These are phyloP conservation scores for Hypoxylon fuscum DNA, from an alignment of 495 filamentous ascomycete genomes.

Conservation along the genomic window DNA sequence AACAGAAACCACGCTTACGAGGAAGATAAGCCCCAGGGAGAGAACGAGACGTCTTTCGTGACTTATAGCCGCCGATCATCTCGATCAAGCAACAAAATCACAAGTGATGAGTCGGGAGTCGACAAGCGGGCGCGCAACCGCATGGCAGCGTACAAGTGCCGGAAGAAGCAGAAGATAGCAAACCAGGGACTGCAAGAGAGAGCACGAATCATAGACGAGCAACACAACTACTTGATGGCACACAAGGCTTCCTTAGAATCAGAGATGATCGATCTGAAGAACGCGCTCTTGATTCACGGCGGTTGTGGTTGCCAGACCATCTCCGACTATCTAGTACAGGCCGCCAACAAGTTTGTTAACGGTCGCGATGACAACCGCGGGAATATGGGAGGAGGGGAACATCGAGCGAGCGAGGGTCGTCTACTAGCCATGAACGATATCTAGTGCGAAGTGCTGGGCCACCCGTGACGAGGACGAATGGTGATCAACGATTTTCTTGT, in stretches of 20 bases:
- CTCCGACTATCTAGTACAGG: constrained; percentile 24
- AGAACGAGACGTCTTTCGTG: neutral
- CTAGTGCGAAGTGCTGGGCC: neutral
- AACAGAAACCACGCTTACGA: neutral
- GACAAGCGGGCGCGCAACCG: constrained; percentile 39
- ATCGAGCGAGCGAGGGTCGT: neutral
- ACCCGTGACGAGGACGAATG: neutral
- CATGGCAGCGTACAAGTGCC: constrained; percentile 40
- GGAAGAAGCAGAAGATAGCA: constrained; percentile 35
- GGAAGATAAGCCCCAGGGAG: neutral
- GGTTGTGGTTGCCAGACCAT: constrained; percentile 32
- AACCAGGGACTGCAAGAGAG: constrained; percentile 27
- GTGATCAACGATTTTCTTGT: neutral
- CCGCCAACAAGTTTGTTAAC: constrained; percentile 24
- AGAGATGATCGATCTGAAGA: constrained; percentile 35
- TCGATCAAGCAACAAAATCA: constrained; percentile 25
- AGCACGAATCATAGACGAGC: constrained; percentile 23
- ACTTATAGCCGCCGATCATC: constrained; percentile 26
- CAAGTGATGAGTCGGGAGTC: constrained; percentile 32
- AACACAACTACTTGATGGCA: constrained; percentile 22
- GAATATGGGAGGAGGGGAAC: neutral
- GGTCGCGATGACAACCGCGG: neutral
- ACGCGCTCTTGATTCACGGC: constrained; percentile 31
- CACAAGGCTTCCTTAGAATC: constrained; percentile 26
- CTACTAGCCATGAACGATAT: constrained; percentile 3